A percentile compares a stretch with the other conserved stretches of the same genome.
Evolutionary conservation across 2,329 filamentous ascomycete species (phyloP).

Genomic region (Cladorrhinum sp.): DNA sequence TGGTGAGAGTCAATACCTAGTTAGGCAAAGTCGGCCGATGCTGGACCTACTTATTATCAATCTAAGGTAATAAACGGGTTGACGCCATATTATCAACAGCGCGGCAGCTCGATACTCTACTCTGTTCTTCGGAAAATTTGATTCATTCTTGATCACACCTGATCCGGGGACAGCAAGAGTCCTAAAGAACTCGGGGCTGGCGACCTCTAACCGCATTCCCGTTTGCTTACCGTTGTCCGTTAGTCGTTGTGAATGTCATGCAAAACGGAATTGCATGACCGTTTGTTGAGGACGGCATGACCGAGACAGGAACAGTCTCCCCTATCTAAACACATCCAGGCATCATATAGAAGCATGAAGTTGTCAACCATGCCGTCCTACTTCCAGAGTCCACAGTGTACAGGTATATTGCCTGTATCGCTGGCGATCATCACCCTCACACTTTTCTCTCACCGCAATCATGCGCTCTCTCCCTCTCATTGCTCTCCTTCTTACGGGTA

Average conservation of each 20-base stretch:
- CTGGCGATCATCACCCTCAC: background rate
- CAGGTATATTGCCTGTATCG: background rate
- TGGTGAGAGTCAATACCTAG: no score
- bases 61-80: background rate
- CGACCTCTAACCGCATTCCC: background rate
- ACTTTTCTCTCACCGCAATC: background rate
- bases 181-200: background rate
- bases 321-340: background rate
- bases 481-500: background rate
- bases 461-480: background rate
- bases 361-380: background rate
- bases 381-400: background rate
- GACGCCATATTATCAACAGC: background rate
- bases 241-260: background rate
- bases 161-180: background rate
- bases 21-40: no score
- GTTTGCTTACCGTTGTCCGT: background rate
- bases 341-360: background rate
- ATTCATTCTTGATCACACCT: background rate
- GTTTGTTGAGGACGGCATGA: background rate
- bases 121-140: background rate
- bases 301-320: background rate
- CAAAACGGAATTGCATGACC: background rate
- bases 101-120: no score
- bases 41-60: no score